Base-by-base conservation (phyloP, 2,329 filamentous ascomycete genomes). In the Sphaerostilbella broomeana region DNA sequence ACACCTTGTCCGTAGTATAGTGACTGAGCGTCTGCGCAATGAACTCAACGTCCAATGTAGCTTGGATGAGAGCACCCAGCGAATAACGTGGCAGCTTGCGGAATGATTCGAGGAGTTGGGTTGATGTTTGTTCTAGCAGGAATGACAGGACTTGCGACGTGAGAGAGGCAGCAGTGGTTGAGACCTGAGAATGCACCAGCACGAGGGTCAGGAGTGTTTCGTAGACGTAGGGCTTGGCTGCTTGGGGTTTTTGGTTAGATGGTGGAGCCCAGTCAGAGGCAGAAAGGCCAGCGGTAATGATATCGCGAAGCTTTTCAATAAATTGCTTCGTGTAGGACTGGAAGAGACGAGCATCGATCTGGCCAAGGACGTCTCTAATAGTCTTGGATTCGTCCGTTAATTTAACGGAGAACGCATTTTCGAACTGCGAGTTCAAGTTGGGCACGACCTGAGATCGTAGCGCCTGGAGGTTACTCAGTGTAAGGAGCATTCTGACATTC, bases 41-140 rank as follows among this genome's bases (percentile, higher is more conserved):
- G 57, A 98, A 97, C 62, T 98, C 92, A 2, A 95, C 89, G 56
- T 98, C 92, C 1, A 98, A 77, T 0, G 92, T 98, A 2, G 94
- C 94, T 64, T 98, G 94, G 81, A 97, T 94, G 35, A 98, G 75
- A 6, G 85, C 82, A 5, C 83, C 72, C 1, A 98, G 78, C 2
- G 79, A 75, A 63, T 92, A 97, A 15, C 69, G 70, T 4, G 70
- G 61, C 6, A 82, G 79, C 24, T 59, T 75, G 70, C 66, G 68
- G 70, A 97, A 95, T 0, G 86, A 81, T 19, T 82, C 75, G 12
- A 95, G 79, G n/a, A 97, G 79, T 45, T 88, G 81, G 5, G 75
- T 67, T 9, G 84, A 90, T 9, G 84, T 75, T 54, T 88, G 79
- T 57, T 95, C 88, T 26, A 97, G 79, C 21, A 97, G 74, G 58